Evolutionary conservation across 768 basidiomycete genomes (phyloP), one percentile per base, ranked within the genome.

Genomic region (Austroboletus festivus): DNA sequence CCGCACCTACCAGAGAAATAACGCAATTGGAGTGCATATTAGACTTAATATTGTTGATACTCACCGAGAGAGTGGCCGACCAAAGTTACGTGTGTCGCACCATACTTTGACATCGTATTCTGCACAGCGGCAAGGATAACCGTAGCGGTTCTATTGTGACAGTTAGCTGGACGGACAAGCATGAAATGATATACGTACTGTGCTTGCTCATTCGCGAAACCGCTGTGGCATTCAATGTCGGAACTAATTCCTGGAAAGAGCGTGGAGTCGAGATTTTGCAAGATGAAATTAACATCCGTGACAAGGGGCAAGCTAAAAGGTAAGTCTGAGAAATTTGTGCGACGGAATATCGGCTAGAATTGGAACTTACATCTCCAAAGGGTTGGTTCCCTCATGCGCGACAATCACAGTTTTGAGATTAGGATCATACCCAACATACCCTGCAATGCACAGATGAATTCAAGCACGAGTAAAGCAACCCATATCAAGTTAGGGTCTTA

Each of bases 221-320:
- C 82, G 23, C 46, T 49, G 51, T 83, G 81, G 3, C 68, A 71
- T 51, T 70, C 10, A 3, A 82, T 64, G 9, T 54, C 45, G 6
- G 73, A 70, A 35, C 58, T 56, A 5, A 83, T 41, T 3, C 78
- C 79, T 0, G 79, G 79, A 65, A 83, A 83, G 9, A 80, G 68
- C 0, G 67, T 54, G 0, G 73, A n/a, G 47, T 75, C 46, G 38
- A 78, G 56, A 3, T 39, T 52, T 3, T 50, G 47, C 45, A 70
- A 54, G 51, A 71, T 47, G 51, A 79, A 55, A 46, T 76, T 57
- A 0, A 48, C 60, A 47, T 82, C 80, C 0, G 75, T 76, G 31
- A 80, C 48, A 34, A 67, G 49, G 9, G 74, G 28, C 28, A 28
- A 28, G 12, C 28, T 28, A n/a, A n/a, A n/a, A n/a, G n/a, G n/a